A percentile compares a stretch with the other conserved stretches of the same genome.
Evolutionary conservation across 192 early-diverging fungal genomes (phyloP).

Genomic region (Chytriomyces hyalinus): DNA sequence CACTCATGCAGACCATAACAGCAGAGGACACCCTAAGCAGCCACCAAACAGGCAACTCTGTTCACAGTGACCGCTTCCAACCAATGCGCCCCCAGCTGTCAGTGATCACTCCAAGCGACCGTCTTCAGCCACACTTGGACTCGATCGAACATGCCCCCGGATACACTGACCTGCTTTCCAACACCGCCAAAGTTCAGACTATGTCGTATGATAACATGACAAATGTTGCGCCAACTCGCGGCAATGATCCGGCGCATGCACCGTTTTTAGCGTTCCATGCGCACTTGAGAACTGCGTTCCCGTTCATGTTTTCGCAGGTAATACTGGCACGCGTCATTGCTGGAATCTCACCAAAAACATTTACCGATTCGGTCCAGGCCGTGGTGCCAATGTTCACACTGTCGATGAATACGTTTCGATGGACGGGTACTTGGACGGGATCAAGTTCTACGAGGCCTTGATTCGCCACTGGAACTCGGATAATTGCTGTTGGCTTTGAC

Average conservation of each 20-base stretch:
- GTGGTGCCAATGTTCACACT: constrained; percentile 5
- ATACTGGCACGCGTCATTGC: constrained; percentile 49
- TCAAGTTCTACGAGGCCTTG: constrained; percentile 45
- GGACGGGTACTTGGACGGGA: constrained; percentile 18
- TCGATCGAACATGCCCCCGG: background rate
- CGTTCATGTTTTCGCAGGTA: constrained; percentile 14
- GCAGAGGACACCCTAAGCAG: too few species aligned
- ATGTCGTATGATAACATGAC: too few species aligned
- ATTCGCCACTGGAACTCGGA: constrained; percentile 38
- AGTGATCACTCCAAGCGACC: background rate
- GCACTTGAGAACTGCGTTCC: constrained; percentile 2
- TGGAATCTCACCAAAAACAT: constrained; percentile 42
- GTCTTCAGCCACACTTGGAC: background rate
- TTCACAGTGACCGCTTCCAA: too few species aligned
- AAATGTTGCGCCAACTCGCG: too few species aligned
- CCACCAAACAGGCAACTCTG: too few species aligned
- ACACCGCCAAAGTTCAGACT: too few species aligned
- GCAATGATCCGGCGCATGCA: too few species aligned
- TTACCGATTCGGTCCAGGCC: constrained; percentile 38
- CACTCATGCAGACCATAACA: too few species aligned
- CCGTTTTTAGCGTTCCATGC: constrained; percentile 24
- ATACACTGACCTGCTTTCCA: too few species aligned
- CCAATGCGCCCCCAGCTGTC: background rate
- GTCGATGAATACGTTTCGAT: constrained; percentile 12
- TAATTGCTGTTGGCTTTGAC: background rate